These are phyloP conservation scores for Porphyridium purpureum DNA, from an alignment of 23 red algal genomes.

Conservation along the genomic window DNA sequence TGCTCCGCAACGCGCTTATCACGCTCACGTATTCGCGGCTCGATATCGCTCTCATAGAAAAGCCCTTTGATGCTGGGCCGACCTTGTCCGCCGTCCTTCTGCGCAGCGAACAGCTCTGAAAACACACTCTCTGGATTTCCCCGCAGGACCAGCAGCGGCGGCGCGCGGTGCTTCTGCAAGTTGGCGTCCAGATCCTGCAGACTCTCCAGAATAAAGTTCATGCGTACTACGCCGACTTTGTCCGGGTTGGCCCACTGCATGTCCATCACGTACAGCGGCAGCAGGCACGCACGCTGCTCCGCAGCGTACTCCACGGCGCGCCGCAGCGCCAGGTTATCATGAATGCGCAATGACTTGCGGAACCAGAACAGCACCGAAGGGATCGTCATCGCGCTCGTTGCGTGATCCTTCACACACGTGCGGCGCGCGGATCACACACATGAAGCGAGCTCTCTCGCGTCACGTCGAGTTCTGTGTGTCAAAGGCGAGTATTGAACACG, in stretches of 20 bases:
- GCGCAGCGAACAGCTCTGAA: conserved; percentile 3
- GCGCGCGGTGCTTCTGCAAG: conserved; percentile 16
- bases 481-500: no score
- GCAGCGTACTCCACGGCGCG: conserved; percentile 27
- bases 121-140: conserved; percentile 27
- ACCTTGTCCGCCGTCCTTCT: conserved; percentile 5
- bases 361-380: no score
- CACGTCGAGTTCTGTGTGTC: no score
- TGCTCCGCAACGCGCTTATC: conserved; percentile 11
- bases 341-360: conserved; percentile 55
- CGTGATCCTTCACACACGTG: no score
- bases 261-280: conserved; percentile 28
- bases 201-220: conserved; percentile 80
- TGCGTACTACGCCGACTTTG: conserved; percentile 6
- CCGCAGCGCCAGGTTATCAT: conserved; percentile 74
- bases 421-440: no score
- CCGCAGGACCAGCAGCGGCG: conserved; percentile 23
- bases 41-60: conserved; percentile 51
- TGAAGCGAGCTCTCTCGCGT: no score
- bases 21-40: conserved; percentile 10
- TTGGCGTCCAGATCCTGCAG: conserved; percentile 37
- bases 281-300: conserved; percentile 18
- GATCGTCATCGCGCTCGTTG: no score
- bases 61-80: no score
- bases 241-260: conserved; percentile 13